These are phyloP conservation scores for Alopecurus myosuroides DNA, from an alignment of 176 grass and related monocot species.

Conservation along the genomic window DNA sequence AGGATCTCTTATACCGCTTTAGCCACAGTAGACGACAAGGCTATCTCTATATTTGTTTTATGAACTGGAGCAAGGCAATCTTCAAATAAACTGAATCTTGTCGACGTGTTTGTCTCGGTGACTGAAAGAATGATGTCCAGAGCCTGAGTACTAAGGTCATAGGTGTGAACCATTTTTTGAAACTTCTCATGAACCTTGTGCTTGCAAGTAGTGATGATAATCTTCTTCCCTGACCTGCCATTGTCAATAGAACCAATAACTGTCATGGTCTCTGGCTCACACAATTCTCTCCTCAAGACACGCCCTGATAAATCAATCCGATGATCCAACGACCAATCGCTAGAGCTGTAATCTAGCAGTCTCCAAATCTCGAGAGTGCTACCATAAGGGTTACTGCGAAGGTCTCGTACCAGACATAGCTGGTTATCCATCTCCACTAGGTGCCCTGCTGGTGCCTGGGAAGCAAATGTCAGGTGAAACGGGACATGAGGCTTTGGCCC, in stretches of 20 bases:
- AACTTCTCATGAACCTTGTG: constrained; percentile 10
- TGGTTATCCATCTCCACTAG: background rate
- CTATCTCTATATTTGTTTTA: constrained; percentile 8
- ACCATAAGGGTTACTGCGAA: background rate
- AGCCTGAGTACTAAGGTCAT: background rate
- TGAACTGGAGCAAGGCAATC: constrained; percentile 19
- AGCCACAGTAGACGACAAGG: background rate
- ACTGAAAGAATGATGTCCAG: background rate
- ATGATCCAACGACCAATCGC: background rate
- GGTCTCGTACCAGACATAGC: constrained; percentile 6
- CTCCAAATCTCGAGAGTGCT: constrained; percentile 21
- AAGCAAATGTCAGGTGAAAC: background rate
- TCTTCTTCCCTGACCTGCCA: background rate
- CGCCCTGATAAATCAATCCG: background rate
- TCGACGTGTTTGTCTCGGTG: background rate
- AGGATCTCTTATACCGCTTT: constrained; percentile 8
- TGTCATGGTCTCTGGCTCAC: background rate
- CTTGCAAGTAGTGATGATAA: constrained; percentile 13
- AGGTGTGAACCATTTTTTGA: background rate
- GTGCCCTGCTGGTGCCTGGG: background rate
- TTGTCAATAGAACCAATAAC: background rate
- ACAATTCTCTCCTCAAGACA: background rate
- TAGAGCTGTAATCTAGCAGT: background rate
- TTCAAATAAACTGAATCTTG: constrained; percentile 1
- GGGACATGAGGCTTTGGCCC: background rate